Evolutionary conservation across 1,139 yeast genomes (phyloP).

Genomic region (Hansenula anomala): DNA sequence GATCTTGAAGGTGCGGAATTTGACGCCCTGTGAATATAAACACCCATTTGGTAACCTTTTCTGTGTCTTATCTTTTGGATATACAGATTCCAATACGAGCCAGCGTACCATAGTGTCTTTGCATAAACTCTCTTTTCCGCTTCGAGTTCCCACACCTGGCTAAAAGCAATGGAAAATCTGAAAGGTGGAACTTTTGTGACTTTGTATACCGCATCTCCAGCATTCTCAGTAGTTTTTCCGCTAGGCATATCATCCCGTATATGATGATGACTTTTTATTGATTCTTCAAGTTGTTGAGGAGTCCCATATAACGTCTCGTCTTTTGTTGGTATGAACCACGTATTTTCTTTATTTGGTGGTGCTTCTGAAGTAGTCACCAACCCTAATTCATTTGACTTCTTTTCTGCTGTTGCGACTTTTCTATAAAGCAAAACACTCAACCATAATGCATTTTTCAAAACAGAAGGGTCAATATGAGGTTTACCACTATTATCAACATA

Average conservation of each 20-base stretch:
- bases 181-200: conserved; percentile 47
- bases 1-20: conserved; percentile 29
- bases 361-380: conserved; percentile 15
- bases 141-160: conserved; percentile 37
- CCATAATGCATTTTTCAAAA: conserved; percentile 44
- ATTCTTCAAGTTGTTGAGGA: conserved; percentile 19
- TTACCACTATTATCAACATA: conserved; percentile 30
- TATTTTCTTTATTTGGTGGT: conserved; percentile 21
- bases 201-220: conserved; percentile 16
- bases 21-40: conserved; percentile 44
- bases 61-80: conserved; percentile 40
- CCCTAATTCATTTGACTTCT: conserved; percentile 19
- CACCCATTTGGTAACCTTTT: conserved; percentile 45
- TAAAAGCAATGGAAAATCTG: conserved; percentile 46
- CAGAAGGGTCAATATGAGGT: conserved; percentile 31
- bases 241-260: conserved; percentile 9
- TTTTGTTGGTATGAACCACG: conserved; percentile 35
- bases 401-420: conserved; percentile 22
- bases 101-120: conserved; percentile 50
- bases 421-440: conserved; percentile 36
- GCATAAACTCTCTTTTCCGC: conserved; percentile 44
- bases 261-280: conserved; percentile 18
- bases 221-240: conserved; percentile 18
- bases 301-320: conserved; percentile 38
- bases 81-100: conserved; percentile 52